A percentile compares a stretch with the other conserved stretches of the same genome.
phyloP scores from a whole-genome alignment of 208 protist species.

The Porcisia hertigi region DNA sequence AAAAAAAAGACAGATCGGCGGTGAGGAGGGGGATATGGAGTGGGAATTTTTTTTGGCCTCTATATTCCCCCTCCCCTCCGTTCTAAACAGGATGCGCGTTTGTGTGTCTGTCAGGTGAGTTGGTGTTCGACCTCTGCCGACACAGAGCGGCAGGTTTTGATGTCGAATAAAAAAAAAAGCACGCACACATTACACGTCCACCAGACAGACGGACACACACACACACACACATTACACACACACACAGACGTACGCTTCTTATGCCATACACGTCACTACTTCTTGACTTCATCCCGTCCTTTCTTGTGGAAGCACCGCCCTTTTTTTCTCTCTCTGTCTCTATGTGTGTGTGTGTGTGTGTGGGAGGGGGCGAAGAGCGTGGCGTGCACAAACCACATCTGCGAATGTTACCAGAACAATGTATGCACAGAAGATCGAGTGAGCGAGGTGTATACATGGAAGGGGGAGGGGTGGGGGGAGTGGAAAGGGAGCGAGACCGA shows the following conservation, averaged over 20 bases:
- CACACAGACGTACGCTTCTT: not conserved
- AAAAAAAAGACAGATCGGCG: not conserved
- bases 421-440: not conserved
- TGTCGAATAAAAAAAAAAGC: too few relatives aligned
- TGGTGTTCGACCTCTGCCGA: not conserved
- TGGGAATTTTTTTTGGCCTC: not conserved
- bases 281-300: not conserved
- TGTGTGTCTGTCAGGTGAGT: not conserved
- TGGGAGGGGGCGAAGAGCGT: too few relatives aligned
- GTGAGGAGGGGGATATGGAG: not conserved
- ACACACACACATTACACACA: too few relatives aligned
- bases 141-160: not conserved
- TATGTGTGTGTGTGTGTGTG: too few relatives aligned
- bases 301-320: not conserved
- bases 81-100: not conserved
- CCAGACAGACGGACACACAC: too few relatives aligned
- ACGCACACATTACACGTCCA: too few relatives aligned
- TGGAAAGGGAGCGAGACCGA: too few relatives aligned
- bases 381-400: not conserved
- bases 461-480: too few relatives aligned
- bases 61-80: too few relatives aligned
- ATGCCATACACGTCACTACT: not conserved
- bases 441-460: conserved; percentile 19
- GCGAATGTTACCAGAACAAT: not conserved
- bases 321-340: too few relatives aligned